Evolutionary conservation across 805 yeast genomes (phyloP).

Genomic region (Candida maris): DNA sequence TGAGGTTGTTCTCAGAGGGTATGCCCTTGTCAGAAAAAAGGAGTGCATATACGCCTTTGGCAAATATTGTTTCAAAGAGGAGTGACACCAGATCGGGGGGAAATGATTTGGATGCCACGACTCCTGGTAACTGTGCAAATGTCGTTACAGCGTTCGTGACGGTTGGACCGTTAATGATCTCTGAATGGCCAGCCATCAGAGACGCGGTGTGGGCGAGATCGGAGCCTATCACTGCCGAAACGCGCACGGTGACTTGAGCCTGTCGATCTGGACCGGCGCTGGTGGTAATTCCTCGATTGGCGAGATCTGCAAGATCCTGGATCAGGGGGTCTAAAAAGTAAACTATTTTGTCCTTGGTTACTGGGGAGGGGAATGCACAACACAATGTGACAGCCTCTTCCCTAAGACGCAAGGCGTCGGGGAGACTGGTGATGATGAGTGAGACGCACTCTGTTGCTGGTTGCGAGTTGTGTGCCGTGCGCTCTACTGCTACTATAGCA

Average conservation of each 20-base stretch:
- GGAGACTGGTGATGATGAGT: slow-evolving; percentile 9
- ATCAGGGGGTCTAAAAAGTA: slow-evolving; percentile 15
- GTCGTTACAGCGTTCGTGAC: slow-evolving; percentile 11
- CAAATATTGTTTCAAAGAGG: slow-evolving; percentile 11
- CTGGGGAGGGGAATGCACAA: slow-evolving; percentile 8
- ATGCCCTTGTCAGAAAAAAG: slow-evolving; percentile 4
- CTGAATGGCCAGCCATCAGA: slow-evolving; percentile 11
- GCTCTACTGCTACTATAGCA: slow-evolving; percentile 10
- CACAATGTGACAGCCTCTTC: slow-evolving; percentile 15
- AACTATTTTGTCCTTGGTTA: slow-evolving; percentile 7
- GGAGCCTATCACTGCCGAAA: slow-evolving; percentile 9
- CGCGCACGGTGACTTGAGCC: slow-evolving; percentile 4
- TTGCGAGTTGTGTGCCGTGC: slow-evolving; percentile 1
- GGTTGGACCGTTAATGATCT: slow-evolving; percentile 8
- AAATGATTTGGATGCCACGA: slow-evolving; percentile 9
- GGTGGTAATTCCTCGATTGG: slow-evolving; percentile 9
- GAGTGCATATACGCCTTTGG: slow-evolving; percentile 13
- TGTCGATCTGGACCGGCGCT: not conserved
- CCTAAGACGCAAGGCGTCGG: slow-evolving; percentile 3
- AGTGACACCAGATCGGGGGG: slow-evolving; percentile 11
- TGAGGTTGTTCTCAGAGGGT: not conserved
- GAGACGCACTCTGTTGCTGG: slow-evolving; percentile 7
- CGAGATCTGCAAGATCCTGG: slow-evolving; percentile 11
- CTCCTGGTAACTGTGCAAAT: slow-evolving; percentile 10
- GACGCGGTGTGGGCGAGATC: slow-evolving; percentile 15